These are phyloP conservation scores for Metschnikowia arizonensis DNA, from an alignment of 805 yeast species.

Conservation along the genomic window DNA sequence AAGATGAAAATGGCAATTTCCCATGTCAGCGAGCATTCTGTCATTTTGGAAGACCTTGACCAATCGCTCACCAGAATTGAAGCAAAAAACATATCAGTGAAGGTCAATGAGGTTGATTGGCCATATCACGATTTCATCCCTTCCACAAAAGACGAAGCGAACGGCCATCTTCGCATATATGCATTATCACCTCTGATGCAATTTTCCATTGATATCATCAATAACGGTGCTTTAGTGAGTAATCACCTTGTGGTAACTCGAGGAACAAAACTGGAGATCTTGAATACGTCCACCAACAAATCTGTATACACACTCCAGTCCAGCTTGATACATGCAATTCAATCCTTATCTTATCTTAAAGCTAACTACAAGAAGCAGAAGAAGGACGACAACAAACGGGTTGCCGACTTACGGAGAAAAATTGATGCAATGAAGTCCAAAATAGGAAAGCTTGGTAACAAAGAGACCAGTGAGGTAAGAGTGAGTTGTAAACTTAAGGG, in stretches of 20 bases:
- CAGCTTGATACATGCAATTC: slow-evolving; percentile 31
- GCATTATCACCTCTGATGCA: slow-evolving; percentile 37
- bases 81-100: slow-evolving; percentile 17
- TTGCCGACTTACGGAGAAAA: slow-evolving; percentile 29
- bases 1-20: slow-evolving; percentile 21
- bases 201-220: slow-evolving; percentile 32
- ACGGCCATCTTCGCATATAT: slow-evolving; percentile 25
- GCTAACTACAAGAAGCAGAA: slow-evolving; percentile 29
- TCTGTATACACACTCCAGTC: slow-evolving; percentile 31
- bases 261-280: not conserved
- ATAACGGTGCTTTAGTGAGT: slow-evolving; percentile 16
- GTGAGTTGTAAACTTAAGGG: slow-evolving; percentile 37
- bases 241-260: slow-evolving; percentile 32
- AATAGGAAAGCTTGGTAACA: slow-evolving; percentile 28
- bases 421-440: slow-evolving; percentile 31
- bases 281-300: slow-evolving; percentile 17
- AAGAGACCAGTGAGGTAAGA: slow-evolving; percentile 27
- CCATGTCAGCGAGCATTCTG: slow-evolving; percentile 25
- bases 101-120: slow-evolving; percentile 35
- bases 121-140: slow-evolving; percentile 18
- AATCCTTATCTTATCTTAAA: slow-evolving; percentile 23
- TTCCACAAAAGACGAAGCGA: slow-evolving; percentile 5
- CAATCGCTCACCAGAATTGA: slow-evolving; percentile 7
- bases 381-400: slow-evolving; percentile 35
- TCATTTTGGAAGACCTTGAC: slow-evolving; percentile 27